phyloP scores from a whole-genome alignment of 257 asterid species.

The Solanum paucissectum region DNA sequence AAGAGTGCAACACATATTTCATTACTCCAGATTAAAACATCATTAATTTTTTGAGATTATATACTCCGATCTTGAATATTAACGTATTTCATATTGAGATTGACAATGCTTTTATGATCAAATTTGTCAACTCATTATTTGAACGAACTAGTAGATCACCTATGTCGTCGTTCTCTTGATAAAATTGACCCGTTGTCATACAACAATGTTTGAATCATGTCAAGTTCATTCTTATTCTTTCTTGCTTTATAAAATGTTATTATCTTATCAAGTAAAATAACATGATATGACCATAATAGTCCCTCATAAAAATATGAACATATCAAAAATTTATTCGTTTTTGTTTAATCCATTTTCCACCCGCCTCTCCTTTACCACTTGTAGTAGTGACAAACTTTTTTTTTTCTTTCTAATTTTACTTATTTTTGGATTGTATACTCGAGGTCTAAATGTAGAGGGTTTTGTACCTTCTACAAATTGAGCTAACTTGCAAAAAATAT shows the following conservation, averaged over 20 bases:
- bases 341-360: too few species aligned
- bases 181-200: neutral
- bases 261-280: too few species aligned
- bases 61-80: neutral
- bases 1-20: neutral
- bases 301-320: neutral
- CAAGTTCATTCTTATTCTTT: too few species aligned
- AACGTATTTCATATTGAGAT: neutral
- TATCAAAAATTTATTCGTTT: too few species aligned
- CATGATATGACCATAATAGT: neutral
- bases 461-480: neutral
- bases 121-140: neutral
- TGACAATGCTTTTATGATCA: neutral
- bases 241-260: too few species aligned
- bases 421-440: neutral
- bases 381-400: too few species aligned
- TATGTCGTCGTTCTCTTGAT: neutral
- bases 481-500: neutral
- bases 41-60: accelerated
- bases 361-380: too few species aligned
- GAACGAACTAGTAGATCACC: neutral
- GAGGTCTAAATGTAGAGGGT: neutral
- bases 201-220: too few species aligned
- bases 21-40: neutral
- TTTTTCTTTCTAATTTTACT: neutral